Percentiles rank a stretch among this genome's conserved stretches.
Conservation (phyloP, 768 basidiomycete species). For the Tulasnella sp. region DNA sequence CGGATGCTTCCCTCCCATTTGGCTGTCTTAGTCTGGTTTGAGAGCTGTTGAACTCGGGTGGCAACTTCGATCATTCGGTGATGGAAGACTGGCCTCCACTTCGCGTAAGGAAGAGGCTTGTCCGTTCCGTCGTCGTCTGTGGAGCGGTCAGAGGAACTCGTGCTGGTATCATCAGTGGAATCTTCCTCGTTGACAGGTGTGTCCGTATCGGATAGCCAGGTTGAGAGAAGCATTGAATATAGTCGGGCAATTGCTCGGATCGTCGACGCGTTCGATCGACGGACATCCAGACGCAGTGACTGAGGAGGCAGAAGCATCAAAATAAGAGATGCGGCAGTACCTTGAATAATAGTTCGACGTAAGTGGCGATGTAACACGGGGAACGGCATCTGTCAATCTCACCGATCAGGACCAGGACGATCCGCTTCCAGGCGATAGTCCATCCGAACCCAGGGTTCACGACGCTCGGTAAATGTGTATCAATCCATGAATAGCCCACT, state of each 20-base stretch:
- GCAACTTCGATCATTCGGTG: constrained; percentile 23
- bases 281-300: constrained; percentile 38
- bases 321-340: constrained; percentile 40
- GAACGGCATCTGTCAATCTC: constrained; percentile 10
- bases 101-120: constrained; percentile 21
- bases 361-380: neutral
- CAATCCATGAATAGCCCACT: constrained; percentile 48
- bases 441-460: constrained; percentile 44
- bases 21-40: constrained; percentile 28
- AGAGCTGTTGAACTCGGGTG: constrained; percentile 27
- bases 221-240: constrained; percentile 33
- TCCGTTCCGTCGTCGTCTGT: neutral
- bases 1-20: constrained; percentile 39
- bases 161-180: constrained; percentile 13
- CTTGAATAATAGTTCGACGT: constrained; percentile 19
- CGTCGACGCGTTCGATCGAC: constrained; percentile 32
- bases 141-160: constrained; percentile 14
- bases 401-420: constrained; percentile 41
- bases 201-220: constrained; percentile 28
- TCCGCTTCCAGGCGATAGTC: constrained; percentile 40
- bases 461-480: constrained; percentile 35
- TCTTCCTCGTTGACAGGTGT: constrained; percentile 13
- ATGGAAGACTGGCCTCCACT: constrained; percentile 7
- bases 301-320: constrained; percentile 43
- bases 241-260: constrained; percentile 32